These are phyloP conservation scores for Ophiorrhiza pumila DNA, from an alignment of 257 asterid species.

Conservation along the genomic window DNA sequence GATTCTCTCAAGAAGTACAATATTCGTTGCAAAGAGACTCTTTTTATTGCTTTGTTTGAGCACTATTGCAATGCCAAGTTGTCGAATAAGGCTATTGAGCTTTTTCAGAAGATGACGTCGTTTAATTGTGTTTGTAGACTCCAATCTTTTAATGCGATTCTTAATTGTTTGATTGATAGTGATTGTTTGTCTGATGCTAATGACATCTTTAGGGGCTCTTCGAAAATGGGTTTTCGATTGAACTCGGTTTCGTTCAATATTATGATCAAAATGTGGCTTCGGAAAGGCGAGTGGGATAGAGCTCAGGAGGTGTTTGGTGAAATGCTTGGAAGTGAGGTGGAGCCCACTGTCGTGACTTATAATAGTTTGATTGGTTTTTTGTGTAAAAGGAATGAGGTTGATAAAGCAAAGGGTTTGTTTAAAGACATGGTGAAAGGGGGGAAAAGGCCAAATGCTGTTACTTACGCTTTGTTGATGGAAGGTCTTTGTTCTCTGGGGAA, in stretches of 20 bases:
- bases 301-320: slow-evolving; percentile 68
- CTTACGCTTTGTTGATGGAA: slow-evolving; percentile 76
- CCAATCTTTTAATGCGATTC: slow-evolving; percentile 66
- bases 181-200: slow-evolving; percentile 40
- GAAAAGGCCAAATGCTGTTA: slow-evolving; percentile 53
- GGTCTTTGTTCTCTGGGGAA: slow-evolving; percentile 55
- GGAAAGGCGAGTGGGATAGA: slow-evolving; percentile 48
- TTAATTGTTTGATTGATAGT: slow-evolving; percentile 58
- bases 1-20: slow-evolving; percentile 36
- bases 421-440: slow-evolving; percentile 72
- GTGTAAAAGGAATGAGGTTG: slow-evolving; percentile 58
- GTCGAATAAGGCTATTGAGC: slow-evolving; percentile 47
- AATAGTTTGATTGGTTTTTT: slow-evolving; percentile 69
- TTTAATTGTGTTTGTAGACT: slow-evolving; percentile 61
- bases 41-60: slow-evolving; percentile 64
- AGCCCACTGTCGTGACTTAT: slow-evolving; percentile 74
- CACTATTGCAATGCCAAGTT: slow-evolving; percentile 64
- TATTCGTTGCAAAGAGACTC: slow-evolving; percentile 58
- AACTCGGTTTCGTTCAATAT: slow-evolving; percentile 69
- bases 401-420: slow-evolving; percentile 50
- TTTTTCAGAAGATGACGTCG: slow-evolving; percentile 53
- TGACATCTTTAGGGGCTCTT: slow-evolving; percentile 43
- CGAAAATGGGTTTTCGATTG: slow-evolving; percentile 53
- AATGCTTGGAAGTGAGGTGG: slow-evolving; percentile 73
- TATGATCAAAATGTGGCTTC: slow-evolving; percentile 75